Conservation (phyloP, 352 stramenopile species). For the Saprolegnia diclina region DNA sequence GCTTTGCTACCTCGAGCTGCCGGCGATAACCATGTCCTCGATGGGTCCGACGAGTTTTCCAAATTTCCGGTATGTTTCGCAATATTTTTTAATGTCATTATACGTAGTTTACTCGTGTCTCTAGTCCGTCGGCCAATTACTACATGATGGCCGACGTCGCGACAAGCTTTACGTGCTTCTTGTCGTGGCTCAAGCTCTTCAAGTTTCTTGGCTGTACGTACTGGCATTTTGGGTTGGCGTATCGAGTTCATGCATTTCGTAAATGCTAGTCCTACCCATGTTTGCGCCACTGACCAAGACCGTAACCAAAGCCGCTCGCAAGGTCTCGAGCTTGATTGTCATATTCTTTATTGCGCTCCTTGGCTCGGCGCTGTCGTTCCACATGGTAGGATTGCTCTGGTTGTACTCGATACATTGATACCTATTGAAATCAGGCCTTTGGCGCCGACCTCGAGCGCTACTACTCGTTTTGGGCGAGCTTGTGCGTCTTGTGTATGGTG, state of each 20-base stretch:
- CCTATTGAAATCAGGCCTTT: constrained; percentile 25
- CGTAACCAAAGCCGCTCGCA: background rate
- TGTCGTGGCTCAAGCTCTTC: constrained; percentile 27
- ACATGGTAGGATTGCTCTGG: constrained; percentile 1
- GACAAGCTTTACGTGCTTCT: constrained; percentile 28
- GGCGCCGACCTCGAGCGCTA: constrained; percentile 15
- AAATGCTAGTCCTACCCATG: constrained; percentile 21
- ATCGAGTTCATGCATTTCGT: no score
- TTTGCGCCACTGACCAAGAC: constrained; percentile 26
- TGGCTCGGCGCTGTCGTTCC: constrained; percentile 24
- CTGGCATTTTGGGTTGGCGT: background rate
- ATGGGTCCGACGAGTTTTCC: constrained; percentile 6
- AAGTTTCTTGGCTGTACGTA: constrained; percentile 26
- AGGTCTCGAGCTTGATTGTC: constrained; percentile 18
- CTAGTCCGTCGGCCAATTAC: constrained; percentile 11
- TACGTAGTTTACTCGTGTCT: no score
- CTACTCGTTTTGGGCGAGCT: constrained; percentile 18
- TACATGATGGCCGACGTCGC: constrained; percentile 16
- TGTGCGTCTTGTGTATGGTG: background rate
- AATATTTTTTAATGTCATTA: background rate
- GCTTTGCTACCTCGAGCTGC: constrained; percentile 7
- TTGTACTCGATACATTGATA: no score
- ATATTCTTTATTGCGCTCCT: constrained; percentile 23
- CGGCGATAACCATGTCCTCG: background rate
- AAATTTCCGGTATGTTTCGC: constrained; percentile 15